These are phyloP conservation scores for Endotrypanum monterogeii DNA, from an alignment of 208 protist species.

Conservation along the genomic window DNA sequence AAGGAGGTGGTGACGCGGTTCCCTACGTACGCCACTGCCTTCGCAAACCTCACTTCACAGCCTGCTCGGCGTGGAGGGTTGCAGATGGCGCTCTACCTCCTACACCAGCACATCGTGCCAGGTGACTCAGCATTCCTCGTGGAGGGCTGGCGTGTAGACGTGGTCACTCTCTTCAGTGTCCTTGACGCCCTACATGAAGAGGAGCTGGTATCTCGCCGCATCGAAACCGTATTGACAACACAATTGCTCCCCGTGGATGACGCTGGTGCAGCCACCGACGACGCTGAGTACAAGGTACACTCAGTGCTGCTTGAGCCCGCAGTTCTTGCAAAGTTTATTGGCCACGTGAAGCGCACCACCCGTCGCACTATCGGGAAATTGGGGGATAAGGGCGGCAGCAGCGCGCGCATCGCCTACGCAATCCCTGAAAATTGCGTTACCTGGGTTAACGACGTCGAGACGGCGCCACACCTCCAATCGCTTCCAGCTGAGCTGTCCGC, in stretches of 20 bases:
- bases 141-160: constrained; percentile 43
- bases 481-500: constrained; percentile 19
- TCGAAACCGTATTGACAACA: constrained; percentile 11
- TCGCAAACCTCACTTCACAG: constrained; percentile 37
- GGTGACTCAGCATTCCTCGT: constrained; percentile 42
- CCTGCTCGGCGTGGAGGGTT: constrained; percentile 20
- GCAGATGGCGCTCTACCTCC: constrained; percentile 14
- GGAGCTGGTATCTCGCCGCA: constrained; percentile 24
- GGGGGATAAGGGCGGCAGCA: neutral
- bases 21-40: constrained; percentile 61
- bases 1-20: constrained; percentile 87
- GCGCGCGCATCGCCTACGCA: constrained; percentile 10
- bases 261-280: neutral
- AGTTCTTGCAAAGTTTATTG: constrained; percentile 14
- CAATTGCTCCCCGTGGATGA: neutral
- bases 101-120: constrained; percentile 18
- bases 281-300: neutral
- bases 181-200: constrained; percentile 47
- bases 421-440: constrained; percentile 18
- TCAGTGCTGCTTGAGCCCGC: constrained; percentile 1
- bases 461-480: constrained; percentile 11
- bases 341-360: constrained; percentile 10
- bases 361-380: neutral
- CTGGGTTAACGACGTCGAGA: constrained; percentile 48
- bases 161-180: constrained; percentile 50